Base-by-base conservation (phyloP, 1,284 basidiomycete species). In the Fistulinella cinereoalba region DNA sequence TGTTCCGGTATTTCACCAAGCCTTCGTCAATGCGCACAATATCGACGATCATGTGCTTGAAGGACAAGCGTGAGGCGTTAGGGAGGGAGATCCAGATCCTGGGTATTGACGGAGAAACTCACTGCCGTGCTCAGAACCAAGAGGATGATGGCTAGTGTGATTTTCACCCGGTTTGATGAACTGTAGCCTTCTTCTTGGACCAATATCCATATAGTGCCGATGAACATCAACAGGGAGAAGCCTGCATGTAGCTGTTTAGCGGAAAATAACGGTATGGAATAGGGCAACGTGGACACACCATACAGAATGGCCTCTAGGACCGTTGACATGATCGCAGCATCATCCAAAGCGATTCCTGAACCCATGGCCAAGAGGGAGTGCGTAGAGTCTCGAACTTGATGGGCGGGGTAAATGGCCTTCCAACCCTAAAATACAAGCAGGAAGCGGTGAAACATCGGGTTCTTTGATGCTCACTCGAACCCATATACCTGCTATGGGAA, bases 21-120 rank as follows among this genome's bases (percentile, higher is more conserved):
- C 61, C 61, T 22, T 60, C 37, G 37, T 54, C 47, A n/a, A 55
- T 27, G 18, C 58, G 58, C 2, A 51, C 27, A 18, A 60, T 51
- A 32, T 58, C 46, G n/a, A 61, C 45, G 9, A 55, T 33, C 40
- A 61, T 53, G 31, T 62, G 60, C 58, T 60, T 37, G 18, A 22
- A 23, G 21, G 24, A 25, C n/a, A n/a, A n/a, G n/a, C n/a, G n/a
- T n/a, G n/a, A 27, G 6, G 25, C 25, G 25, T 27, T 12, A 27
- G 18, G 32, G n/a, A 28, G 33, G 8, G 15, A 15, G 29, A 8
- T 12, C 28, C 18, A 19, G 11, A 3, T 27, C n/a, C 7, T 12
- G 21, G 24, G 10, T 6, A 19, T 32, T 11, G 10, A 8, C 3
- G 32, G 24, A 24, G n/a, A 8, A 43, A 13, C 53, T 41, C 23